phyloP scores from a whole-genome alignment of 2,329 filamentous ascomycete genomes.

The Fusarium sp. region DNA sequence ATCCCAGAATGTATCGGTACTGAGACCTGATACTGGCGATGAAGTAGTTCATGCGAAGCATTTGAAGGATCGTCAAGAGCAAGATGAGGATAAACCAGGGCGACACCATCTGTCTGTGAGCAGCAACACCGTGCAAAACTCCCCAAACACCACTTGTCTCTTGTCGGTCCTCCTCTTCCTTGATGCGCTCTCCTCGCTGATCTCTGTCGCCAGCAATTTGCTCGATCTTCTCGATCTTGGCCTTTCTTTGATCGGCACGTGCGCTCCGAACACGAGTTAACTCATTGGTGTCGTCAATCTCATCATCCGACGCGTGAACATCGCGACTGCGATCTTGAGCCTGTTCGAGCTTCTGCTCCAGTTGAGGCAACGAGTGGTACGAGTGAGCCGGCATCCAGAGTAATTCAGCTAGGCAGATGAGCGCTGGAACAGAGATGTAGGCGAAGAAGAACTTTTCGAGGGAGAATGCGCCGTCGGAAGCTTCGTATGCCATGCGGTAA shows the following conservation, averaged over 20 bases:
- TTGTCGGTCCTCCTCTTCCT: conserved; percentile 68
- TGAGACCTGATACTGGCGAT: conserved; percentile 77
- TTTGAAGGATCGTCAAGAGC: conserved; percentile 69
- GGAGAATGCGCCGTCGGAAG: conserved; percentile 54
- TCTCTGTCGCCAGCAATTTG: conserved; percentile 68
- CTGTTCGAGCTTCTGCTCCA: conserved; percentile 55
- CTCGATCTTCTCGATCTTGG: conserved; percentile 71
- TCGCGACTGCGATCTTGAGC: conserved; percentile 53
- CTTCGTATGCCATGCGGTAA: conserved; percentile 76
- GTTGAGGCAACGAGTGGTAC: conserved; percentile 54
- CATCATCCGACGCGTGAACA: conserved; percentile 65
- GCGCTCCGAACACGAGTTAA: conserved; percentile 56
- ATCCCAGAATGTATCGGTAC: conserved; percentile 74
- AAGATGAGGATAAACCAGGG: conserved; percentile 80
- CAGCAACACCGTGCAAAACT: conserved; percentile 73
- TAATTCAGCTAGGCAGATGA: conserved; percentile 53
- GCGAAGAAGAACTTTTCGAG: conserved; percentile 56
- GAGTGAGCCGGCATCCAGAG: conserved; percentile 54
- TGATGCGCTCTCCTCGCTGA: conserved; percentile 65
- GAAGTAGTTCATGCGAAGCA: conserved; percentile 76
- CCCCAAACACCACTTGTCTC: conserved; percentile 75
- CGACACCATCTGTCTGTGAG: conserved; percentile 71
- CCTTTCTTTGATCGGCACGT: conserved; percentile 63
- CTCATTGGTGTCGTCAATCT: conserved; percentile 60
- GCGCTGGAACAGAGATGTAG: conserved; percentile 51